Conservation (phyloP, 805 yeast species). For the Hanseniaspora jakobsenii region DNA sequence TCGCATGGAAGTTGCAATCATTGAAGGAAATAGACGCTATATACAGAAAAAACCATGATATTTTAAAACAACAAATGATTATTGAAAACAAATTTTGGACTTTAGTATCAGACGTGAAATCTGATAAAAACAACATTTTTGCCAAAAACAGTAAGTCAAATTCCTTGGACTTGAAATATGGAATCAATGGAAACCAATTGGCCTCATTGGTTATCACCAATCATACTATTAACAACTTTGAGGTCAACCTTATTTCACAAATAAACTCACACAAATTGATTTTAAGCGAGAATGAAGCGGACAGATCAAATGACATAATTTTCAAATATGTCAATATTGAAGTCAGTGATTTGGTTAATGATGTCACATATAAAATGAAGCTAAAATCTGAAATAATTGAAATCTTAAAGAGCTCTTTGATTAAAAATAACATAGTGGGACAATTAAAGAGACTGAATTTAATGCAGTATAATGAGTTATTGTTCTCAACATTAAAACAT, state of each 20-base stretch:
- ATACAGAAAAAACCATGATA: slow-evolving; percentile 39
- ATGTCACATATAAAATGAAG: background rate
- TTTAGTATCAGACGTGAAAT: slow-evolving; percentile 27
- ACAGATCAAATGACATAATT: background rate
- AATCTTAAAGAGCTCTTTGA: background rate
- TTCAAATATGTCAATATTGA: slow-evolving; percentile 9
- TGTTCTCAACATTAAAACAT: slow-evolving; percentile 8
- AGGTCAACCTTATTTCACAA: slow-evolving; percentile 1
- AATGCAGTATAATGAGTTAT: slow-evolving; percentile 9
- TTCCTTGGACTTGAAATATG: slow-evolving; percentile 70
- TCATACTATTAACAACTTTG: slow-evolving; percentile 1
- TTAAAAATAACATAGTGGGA: slow-evolving; percentile 1
- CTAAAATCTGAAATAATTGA: background rate
- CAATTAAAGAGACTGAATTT: slow-evolving; percentile 9
- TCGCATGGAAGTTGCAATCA: slow-evolving; percentile 78
- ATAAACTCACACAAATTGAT: slow-evolving; percentile 6
- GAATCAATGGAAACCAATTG: slow-evolving; percentile 26
- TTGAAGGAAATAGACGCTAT: slow-evolving; percentile 42
- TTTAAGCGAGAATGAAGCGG: background rate
- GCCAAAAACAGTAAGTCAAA: slow-evolving; percentile 38
- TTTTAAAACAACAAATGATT: slow-evolving; percentile 41
- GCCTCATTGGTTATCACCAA: background rate
- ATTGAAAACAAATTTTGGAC: slow-evolving; percentile 53
- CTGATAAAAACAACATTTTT: background rate
- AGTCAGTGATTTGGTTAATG: background rate